These are phyloP conservation scores for Coemansia biformis DNA, from an alignment of 192 early-diverging fungal genomes.

Conservation along the genomic window DNA sequence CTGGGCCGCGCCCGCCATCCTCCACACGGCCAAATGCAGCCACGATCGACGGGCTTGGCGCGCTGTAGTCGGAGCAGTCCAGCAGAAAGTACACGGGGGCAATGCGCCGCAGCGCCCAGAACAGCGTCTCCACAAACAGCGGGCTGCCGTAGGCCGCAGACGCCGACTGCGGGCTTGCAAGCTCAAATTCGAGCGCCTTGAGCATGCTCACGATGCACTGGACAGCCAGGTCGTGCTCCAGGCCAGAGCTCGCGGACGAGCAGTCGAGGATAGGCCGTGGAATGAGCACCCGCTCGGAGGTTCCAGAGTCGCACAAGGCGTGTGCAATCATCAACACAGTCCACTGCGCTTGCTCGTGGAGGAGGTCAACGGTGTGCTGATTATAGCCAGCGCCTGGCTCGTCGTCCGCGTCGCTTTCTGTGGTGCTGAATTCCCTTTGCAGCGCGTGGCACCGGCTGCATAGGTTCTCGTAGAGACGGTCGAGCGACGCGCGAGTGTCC, in stretches of 20 bases:
- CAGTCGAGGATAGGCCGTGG: conserved; percentile 24
- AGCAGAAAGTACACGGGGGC: conserved; percentile 39
- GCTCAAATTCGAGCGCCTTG: conserved; percentile 37
- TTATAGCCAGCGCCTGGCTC: conserved; percentile 2
- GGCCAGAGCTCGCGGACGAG: conserved; percentile 11
- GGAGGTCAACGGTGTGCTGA: conserved; percentile 33
- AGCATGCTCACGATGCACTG: conserved; percentile 38
- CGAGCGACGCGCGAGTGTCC: conserved; percentile 30
- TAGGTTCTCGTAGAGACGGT: conserved; percentile 30
- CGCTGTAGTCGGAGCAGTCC: conserved; percentile 33
- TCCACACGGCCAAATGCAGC: conserved; percentile 25
- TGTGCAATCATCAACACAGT: conserved; percentile 40
- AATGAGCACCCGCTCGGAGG: conserved; percentile 42
- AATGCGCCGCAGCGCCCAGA: conserved; percentile 42
- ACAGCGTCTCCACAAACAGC: conserved; percentile 41
- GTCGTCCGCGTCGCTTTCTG: conserved; percentile 10
- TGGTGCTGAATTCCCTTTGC: conserved; percentile 20
- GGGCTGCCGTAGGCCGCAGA: conserved; percentile 29
- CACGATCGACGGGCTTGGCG: conserved; percentile 17
- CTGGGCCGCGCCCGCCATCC: conserved; percentile 25
- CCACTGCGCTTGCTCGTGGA: conserved; percentile 49
- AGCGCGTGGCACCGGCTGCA: conserved; percentile 31
- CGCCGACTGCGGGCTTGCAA: conserved; percentile 18
- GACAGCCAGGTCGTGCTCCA: conserved; percentile 27
- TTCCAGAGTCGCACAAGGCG: conserved; percentile 36